Percentiles rank a stretch among this genome's conserved stretches.
Conservation (phyloP, 345 rosid species). For the Syzygium oleosum region DNA sequence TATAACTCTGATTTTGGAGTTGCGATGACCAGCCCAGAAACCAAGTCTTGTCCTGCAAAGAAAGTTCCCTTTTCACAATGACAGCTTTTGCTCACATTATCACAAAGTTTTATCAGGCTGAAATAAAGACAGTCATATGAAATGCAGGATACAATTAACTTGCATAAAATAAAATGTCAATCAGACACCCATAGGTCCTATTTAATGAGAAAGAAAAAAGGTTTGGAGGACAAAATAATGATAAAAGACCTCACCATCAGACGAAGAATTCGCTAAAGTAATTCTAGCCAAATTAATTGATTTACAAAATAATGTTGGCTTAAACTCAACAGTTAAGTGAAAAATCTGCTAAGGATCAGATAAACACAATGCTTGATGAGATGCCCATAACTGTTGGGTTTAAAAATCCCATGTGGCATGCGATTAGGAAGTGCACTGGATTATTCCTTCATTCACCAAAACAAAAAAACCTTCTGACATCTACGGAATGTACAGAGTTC, state of each 20-base stretch:
- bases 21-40: conserved; percentile 97
- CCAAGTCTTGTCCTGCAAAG: conserved; percentile 80
- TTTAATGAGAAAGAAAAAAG: background rate
- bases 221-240: background rate
- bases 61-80: background rate
- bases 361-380: background rate
- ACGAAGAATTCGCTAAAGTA: background rate
- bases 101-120: background rate
- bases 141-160: background rate
- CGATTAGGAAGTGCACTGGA: background rate
- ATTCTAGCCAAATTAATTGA: background rate
- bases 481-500: background rate
- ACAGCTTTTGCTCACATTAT: background rate
- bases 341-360: background rate
- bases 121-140: background rate
- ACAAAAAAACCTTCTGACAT: background rate
- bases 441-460: background rate
- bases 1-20: conserved; percentile 90
- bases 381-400: background rate
- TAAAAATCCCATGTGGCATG: background rate
- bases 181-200: background rate
- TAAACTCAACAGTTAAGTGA: background rate
- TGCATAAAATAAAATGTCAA: background rate
- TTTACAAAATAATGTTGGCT: background rate
- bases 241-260: background rate